Evolutionary conservation across 805 yeast genomes (phyloP).

Genomic region (Candida fluviatilis): DNA sequence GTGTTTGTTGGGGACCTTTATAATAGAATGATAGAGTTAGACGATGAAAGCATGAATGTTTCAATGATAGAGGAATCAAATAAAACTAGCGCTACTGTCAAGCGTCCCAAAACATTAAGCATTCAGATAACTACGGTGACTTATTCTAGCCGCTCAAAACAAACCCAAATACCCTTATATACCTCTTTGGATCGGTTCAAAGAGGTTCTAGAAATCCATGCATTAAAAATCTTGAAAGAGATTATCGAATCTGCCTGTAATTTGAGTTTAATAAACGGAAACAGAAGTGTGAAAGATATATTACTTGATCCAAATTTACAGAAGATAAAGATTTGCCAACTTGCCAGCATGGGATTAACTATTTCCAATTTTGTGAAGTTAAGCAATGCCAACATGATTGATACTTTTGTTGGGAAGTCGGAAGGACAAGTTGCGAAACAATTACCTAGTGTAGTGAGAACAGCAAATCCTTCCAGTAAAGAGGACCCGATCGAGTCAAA

Average conservation of each 20-base stretch:
- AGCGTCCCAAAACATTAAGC: conserved; percentile 55
- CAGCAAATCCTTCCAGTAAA: conserved; percentile 2
- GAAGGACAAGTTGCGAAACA: background rate
- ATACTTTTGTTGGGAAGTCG: conserved; percentile 19
- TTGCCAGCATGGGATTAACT: conserved; percentile 47
- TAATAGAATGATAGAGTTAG: conserved; percentile 66
- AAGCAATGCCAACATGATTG: conserved; percentile 30
- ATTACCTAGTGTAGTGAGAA: conserved; percentile 11
- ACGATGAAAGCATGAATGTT: conserved; percentile 52
- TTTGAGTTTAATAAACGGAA: conserved; percentile 19
- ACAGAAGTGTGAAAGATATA: conserved; percentile 16
- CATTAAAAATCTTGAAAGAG: conserved; percentile 40
- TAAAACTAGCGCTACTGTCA: conserved; percentile 20
- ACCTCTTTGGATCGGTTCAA: conserved; percentile 34
- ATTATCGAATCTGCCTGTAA: conserved; percentile 23
- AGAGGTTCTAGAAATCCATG: conserved; percentile 21
- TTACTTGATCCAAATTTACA: conserved; percentile 11
- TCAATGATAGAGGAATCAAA: conserved; percentile 17
- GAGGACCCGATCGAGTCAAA: no score
- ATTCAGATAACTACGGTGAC: conserved; percentile 28
- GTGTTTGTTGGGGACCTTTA: conserved; percentile 79
- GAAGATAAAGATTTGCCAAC: conserved; percentile 33
- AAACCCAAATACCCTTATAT: conserved; percentile 34
- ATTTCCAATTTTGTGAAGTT: conserved; percentile 52
- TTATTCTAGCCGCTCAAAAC: conserved; percentile 33